Conservation (phyloP, 2,329 filamentous ascomycete genomes). For the Alternaria sp. region DNA sequence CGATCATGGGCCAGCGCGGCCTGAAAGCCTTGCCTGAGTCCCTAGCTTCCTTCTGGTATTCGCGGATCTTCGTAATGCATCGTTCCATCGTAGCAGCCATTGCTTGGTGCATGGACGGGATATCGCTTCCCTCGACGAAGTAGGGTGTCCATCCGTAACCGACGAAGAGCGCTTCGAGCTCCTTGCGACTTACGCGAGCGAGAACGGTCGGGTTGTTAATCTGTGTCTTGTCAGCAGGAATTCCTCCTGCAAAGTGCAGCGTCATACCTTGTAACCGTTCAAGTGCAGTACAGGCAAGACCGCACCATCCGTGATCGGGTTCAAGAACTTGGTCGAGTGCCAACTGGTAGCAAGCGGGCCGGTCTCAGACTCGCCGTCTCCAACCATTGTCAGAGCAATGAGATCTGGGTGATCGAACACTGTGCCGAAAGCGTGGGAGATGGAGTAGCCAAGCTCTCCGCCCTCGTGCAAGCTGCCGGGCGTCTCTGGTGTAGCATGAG, state of each 20-base stretch:
- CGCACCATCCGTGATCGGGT: constrained; percentile 77
- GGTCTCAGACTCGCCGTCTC: constrained; percentile 82
- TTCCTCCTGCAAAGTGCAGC: neutral
- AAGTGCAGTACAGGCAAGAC: constrained; percentile 79
- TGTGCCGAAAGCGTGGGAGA: constrained; percentile 78
- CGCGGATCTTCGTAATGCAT: constrained; percentile 72
- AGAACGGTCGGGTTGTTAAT: constrained; percentile 62
- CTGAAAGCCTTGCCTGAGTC: constrained; percentile 72
- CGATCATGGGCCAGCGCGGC: constrained; percentile 78
- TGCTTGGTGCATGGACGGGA: constrained; percentile 78
- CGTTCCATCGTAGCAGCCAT: constrained; percentile 79
- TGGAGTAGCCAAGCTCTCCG: constrained; percentile 80
- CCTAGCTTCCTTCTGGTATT: constrained; percentile 73
- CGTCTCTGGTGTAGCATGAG: constrained; percentile 79
- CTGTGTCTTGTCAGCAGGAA: constrained; percentile 20
- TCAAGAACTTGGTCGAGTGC: constrained; percentile 84
- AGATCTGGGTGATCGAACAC: constrained; percentile 78
- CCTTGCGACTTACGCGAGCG: constrained; percentile 74
- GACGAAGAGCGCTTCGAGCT: constrained; percentile 71
- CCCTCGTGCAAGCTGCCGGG: constrained; percentile 80
- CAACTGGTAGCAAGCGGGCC: constrained; percentile 79
- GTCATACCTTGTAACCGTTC: constrained; percentile 78
- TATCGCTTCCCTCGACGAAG: constrained; percentile 78
- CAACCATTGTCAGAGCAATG: constrained; percentile 78
- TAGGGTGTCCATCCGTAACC: constrained; percentile 82